Evolutionary conservation across 2,329 filamentous ascomycete species (phyloP).

Genomic region (Ilyonectria robusta): DNA sequence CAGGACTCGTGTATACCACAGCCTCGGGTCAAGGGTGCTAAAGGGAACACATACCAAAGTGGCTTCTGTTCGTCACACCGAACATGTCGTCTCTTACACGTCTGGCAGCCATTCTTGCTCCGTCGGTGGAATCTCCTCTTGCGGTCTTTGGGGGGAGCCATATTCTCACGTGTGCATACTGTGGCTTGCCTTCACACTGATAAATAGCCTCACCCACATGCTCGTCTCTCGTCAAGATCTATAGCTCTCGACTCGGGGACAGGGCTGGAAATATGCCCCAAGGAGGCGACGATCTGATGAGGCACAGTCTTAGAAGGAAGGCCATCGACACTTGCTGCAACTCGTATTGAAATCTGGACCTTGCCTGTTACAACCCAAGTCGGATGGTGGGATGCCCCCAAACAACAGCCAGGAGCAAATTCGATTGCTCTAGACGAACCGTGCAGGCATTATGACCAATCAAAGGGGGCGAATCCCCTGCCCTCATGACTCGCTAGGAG

Average conservation of each 20-base stretch:
- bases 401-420: constrained; percentile 48
- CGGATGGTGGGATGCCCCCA: constrained; percentile 46
- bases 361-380: constrained; percentile 48
- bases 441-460: constrained; percentile 45
- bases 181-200: constrained; percentile 28
- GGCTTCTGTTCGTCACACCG: constrained; percentile 62
- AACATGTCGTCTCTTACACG: constrained; percentile 60
- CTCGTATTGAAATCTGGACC: constrained; percentile 47
- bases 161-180: constrained; percentile 44
- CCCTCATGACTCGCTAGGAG: constrained; percentile 49
- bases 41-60: constrained; percentile 57
- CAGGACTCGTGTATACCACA: constrained; percentile 44
- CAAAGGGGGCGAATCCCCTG: constrained; percentile 37
- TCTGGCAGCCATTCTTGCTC: constrained; percentile 55
- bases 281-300: constrained; percentile 37
- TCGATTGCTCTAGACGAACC: constrained; percentile 48
- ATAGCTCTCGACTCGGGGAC: constrained; percentile 40
- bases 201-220: constrained; percentile 40
- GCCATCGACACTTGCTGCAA: constrained; percentile 41
- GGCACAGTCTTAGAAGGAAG: constrained; percentile 41
- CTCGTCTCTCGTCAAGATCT: constrained; percentile 43
- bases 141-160: constrained; percentile 55
- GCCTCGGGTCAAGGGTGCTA: constrained; percentile 39
- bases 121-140: constrained; percentile 56
- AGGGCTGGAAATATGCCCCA: constrained; percentile 45